Conservation (phyloP, 1,139 yeast species). For the Candida freyschussii region DNA sequence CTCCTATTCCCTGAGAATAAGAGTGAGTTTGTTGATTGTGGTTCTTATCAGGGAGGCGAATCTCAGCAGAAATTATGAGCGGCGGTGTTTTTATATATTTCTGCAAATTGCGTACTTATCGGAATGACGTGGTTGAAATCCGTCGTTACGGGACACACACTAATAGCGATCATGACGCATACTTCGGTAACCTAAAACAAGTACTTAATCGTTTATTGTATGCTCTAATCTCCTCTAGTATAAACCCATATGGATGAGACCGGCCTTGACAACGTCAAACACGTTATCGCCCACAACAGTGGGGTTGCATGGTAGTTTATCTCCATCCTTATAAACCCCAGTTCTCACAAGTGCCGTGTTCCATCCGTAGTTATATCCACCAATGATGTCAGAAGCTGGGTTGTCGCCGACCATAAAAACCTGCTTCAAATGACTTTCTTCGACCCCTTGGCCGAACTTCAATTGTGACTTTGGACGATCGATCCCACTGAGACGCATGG, state of each 20-base stretch:
- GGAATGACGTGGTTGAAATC: not conserved
- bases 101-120: not conserved
- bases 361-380: slow-evolving; percentile 90
- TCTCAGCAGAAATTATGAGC: not conserved
- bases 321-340: slow-evolving; percentile 80
- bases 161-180: slow-evolving; percentile 1
- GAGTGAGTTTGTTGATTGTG: not conserved
- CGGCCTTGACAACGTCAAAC: slow-evolving; percentile 31
- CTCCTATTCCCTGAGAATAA: too few relatives aligned
- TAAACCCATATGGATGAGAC: slow-evolving; percentile 24
- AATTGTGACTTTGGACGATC: slow-evolving; percentile 19
- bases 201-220: not conserved
- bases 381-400: slow-evolving; percentile 86
- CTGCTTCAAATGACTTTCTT: slow-evolving; percentile 26
- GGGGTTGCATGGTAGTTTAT: slow-evolving; percentile 38
- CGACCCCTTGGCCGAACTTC: slow-evolving; percentile 18
- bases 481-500: slow-evolving; percentile 31
- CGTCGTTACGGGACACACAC: slow-evolving; percentile 1
- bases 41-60: not conserved
- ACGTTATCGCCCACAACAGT: slow-evolving; percentile 36
- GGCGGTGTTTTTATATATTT: not conserved
- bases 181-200: not conserved
- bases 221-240: too few relatives aligned
- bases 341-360: slow-evolving; percentile 75
- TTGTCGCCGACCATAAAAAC: slow-evolving; percentile 97